Base-by-base conservation (phyloP, 371 early-diverging fungal species). In the Zancudomyces culisetae region DNA sequence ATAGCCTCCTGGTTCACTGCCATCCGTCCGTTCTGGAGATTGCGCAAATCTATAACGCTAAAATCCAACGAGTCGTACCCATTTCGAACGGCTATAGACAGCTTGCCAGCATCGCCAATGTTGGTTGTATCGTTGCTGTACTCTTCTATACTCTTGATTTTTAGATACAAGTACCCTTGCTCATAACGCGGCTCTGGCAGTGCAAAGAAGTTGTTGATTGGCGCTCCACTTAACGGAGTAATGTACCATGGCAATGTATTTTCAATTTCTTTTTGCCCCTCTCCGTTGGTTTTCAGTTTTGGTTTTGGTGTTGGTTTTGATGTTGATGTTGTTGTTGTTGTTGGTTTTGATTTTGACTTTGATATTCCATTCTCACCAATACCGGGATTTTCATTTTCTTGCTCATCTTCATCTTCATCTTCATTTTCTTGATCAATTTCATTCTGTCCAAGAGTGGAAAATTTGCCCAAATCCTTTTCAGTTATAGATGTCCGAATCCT, bases 101-200 rank as follows among this genome's bases (percentile, higher is more conserved):
- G 18, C 10, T 35, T 10, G 15, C 35, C 15, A 15, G 6, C 35
- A 18, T 10, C 45, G 6, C 45, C 28, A 45, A 10, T 45, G 18
- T 45, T 18, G 4, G 28, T 18, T 15, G 45, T 6, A 45, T 10
- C 28, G 2, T 18, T 27, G 15, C 22, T 41, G 4, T 27, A 21
- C 35, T 66, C 68, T 42, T 66, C 67, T 22, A 66, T 67, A 43
- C 67, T 68, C 18, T 66, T 54, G 12, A 66, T 66, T 28, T 63
- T 61, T 56, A 66, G 59, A 55, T 66, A 66, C 46, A 66, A 54
- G 26, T 66, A 66, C 0, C 67, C 67, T 6, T 58, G 42, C 49
- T 55, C 55, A 3, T 45, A 43, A 10, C 55, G 29, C 0, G 68
- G 63, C 49, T 56, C 54, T 28, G 67, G 67, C 24, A 64, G 57